Evolutionary conservation across 208 protist species (phyloP).

Genomic region (Trypanosoma rangeli): DNA sequence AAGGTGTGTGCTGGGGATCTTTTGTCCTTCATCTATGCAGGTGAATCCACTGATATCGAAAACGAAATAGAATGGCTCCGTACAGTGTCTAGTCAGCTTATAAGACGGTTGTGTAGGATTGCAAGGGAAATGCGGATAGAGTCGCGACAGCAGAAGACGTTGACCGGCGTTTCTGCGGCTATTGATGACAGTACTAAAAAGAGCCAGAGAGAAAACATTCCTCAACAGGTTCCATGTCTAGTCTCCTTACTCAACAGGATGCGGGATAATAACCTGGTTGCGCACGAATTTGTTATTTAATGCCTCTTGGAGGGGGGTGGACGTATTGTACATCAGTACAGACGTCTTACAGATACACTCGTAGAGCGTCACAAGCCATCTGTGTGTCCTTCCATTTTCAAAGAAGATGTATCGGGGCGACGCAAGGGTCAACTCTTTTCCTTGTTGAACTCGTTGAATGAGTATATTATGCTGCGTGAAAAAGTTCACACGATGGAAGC

Average conservation of each 20-base stretch:
- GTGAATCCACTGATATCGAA: slow-evolving; percentile 1
- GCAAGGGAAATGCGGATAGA: slow-evolving; percentile 11
- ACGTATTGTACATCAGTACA: slow-evolving; percentile 18
- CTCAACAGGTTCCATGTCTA: background rate
- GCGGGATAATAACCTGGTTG: slow-evolving; percentile 2
- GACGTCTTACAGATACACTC: slow-evolving; percentile 17
- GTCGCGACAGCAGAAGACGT: background rate
- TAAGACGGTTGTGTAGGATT: slow-evolving; percentile 8
- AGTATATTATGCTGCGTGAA: slow-evolving; percentile 4
- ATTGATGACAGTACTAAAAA: background rate
- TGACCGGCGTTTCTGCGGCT: background rate
- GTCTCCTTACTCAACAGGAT: slow-evolving; percentile 16
- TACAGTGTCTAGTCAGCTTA: background rate
- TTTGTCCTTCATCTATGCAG: background rate
- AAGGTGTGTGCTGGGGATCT: background rate
- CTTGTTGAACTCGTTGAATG: slow-evolving; percentile 3
- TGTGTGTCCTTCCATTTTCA: slow-evolving; percentile 3
- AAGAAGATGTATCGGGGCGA: background rate
- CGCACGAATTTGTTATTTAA: slow-evolving; percentile 18
- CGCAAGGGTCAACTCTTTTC: background rate
- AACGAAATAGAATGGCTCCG: background rate
- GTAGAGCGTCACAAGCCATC: slow-evolving; percentile 15
- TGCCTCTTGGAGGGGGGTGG: slow-evolving; percentile 10
- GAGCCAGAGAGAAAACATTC: background rate
- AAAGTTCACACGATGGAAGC: slow-evolving; percentile 19